phyloP scores from a whole-genome alignment of 2,329 filamentous ascomycete genomes.

The Fusarium ramigenum region DNA sequence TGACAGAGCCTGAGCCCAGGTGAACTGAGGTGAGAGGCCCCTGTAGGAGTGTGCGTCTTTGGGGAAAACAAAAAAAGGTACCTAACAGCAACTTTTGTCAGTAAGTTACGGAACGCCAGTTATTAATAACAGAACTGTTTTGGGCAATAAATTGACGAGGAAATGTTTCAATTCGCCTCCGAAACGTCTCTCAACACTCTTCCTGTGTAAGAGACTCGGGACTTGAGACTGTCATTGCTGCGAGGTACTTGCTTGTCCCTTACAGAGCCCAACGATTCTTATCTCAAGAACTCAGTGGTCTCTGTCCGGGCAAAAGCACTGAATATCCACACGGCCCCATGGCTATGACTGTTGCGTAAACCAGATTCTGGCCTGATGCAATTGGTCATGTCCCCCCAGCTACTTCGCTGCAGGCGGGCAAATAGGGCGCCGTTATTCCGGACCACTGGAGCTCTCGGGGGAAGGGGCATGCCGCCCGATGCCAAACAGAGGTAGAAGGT shows the following conservation, averaged over 20 bases:
- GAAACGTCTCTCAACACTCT: not conserved
- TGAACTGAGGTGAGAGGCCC: conserved; percentile 29
- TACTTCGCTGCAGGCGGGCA: conserved; percentile 38
- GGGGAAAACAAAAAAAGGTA: conserved; percentile 23
- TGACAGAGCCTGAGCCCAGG: not conserved
- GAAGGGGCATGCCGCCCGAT: conserved; percentile 33
- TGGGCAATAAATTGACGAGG: not conserved
- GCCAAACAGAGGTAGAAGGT: conserved; percentile 33
- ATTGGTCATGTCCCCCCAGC: conserved; percentile 33
- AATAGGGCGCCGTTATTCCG: conserved; percentile 40
- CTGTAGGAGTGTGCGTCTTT: conserved; percentile 32
- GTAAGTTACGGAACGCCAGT: conserved; percentile 15
- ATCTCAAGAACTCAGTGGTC: conserved; percentile 16
- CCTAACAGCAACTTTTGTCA: conserved; percentile 30
- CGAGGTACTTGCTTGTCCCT: not conserved
- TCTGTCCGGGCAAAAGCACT: not conserved
- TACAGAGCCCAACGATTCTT: conserved; percentile 18
- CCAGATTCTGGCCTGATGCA: conserved; percentile 44
- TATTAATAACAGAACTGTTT: conserved; percentile 15
- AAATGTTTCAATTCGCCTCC: conserved; percentile 5
- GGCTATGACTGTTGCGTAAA: conserved; percentile 37
- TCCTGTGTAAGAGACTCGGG: conserved; percentile 12
- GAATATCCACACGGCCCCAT: conserved; percentile 16
- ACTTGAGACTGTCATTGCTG: conserved; percentile 1
- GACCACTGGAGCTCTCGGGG: conserved; percentile 43